Percentiles rank a stretch among this genome's conserved stretches.
Evolutionary conservation across 164 flowering plant species (phyloP).

Genomic region (Sedum album): DNA sequence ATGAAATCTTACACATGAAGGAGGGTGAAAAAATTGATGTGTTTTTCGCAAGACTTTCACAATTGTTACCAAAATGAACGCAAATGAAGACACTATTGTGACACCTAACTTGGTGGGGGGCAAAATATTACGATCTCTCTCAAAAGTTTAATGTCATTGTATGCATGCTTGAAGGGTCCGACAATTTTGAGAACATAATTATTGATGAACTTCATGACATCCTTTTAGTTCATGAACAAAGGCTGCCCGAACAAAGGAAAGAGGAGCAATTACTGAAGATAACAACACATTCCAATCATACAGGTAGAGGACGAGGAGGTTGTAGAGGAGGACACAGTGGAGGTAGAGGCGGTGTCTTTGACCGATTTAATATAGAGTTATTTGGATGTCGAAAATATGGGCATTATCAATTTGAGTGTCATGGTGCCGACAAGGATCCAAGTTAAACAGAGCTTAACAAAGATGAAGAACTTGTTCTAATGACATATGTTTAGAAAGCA

Average conservation of each 20-base stretch:
- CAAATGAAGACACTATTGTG: no score
- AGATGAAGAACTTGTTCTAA: not conserved
- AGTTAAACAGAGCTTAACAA: not conserved
- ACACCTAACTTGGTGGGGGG: no score
- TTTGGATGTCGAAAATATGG: not conserved
- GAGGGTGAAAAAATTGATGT: not conserved
- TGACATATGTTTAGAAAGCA: not conserved
- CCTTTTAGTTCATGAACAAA: slow-evolving; percentile 1
- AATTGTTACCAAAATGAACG: no score
- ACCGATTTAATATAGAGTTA: not conserved
- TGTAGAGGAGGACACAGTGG: not conserved
- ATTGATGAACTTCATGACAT: no score
- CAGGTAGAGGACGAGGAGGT: not conserved
- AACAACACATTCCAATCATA: not conserved
- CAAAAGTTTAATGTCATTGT: not conserved
- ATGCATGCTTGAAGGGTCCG: not conserved
- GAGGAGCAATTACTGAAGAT: not conserved
- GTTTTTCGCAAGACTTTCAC: not conserved
- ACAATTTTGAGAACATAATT: not conserved
- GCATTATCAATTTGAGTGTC: not conserved
- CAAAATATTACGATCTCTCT: not conserved
- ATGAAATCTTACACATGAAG: not conserved
- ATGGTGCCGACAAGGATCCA: not conserved
- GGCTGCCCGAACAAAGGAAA: not conserved
- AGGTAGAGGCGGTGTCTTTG: not conserved